These are phyloP conservation scores for Forsythia viridissima DNA, from an alignment of 257 asterid genomes.

Conservation along the genomic window DNA sequence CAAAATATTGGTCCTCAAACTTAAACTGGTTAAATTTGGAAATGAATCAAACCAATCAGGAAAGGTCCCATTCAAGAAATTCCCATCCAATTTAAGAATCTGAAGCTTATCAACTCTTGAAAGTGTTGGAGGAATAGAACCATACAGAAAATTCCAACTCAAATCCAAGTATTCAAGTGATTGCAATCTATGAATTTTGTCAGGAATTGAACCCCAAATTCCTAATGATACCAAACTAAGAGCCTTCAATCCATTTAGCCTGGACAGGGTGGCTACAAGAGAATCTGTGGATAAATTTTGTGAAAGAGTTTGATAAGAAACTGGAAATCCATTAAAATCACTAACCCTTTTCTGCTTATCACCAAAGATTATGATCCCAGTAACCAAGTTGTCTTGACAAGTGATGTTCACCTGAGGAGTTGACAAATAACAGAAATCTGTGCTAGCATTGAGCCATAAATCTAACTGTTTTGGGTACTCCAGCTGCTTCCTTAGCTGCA, in stretches of 20 bases:
- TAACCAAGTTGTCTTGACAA: constrained; percentile 44
- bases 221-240: constrained; percentile 61
- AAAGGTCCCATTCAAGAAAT: constrained; percentile 55
- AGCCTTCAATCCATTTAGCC: constrained; percentile 50
- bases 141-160: constrained; percentile 61
- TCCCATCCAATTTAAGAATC: constrained; percentile 54
- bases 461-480: constrained; percentile 67
- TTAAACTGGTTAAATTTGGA: constrained; percentile 51
- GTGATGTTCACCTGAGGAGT: constrained; percentile 54
- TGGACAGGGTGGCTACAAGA: constrained; percentile 56
- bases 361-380: constrained; percentile 50
- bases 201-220: constrained; percentile 67
- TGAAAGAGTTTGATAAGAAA: constrained; percentile 40
- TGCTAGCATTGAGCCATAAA: constrained; percentile 29
- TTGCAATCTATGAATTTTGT: constrained; percentile 51
- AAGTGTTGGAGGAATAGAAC: constrained; percentile 47
- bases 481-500: constrained; percentile 62
- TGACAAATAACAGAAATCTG: constrained; percentile 49
- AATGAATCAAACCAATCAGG: constrained; percentile 50
- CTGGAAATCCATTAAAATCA: constrained; percentile 46
- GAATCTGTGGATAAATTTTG: constrained; percentile 67
- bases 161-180: constrained; percentile 53
- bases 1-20: constrained; percentile 48
- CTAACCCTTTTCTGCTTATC: constrained; percentile 33
- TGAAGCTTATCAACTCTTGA: constrained; percentile 50